These are phyloP conservation scores for Diaporthe longicolla DNA, from an alignment of 2,329 filamentous ascomycete species.

Conservation along the genomic window DNA sequence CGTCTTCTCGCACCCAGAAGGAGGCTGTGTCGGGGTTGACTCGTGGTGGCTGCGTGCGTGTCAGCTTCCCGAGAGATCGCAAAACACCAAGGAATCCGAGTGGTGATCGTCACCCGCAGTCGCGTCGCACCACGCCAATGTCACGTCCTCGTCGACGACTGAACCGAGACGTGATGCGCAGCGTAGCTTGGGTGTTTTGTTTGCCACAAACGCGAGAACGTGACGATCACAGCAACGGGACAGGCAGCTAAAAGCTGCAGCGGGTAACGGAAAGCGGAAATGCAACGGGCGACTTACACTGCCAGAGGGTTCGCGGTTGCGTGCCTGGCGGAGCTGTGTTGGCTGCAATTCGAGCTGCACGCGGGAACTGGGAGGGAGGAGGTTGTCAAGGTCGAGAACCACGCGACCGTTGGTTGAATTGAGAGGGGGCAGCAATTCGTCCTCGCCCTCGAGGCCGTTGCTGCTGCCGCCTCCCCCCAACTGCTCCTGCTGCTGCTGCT, in stretches of 20 bases:
- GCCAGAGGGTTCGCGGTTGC: not conserved
- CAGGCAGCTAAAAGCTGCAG: not conserved
- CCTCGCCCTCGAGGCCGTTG: conserved; percentile 2
- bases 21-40: conserved; percentile 15
- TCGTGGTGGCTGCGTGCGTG: conserved; percentile 1
- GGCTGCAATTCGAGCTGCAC: conserved; percentile 26
- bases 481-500: not conserved
- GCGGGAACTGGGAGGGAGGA: conserved; percentile 26
- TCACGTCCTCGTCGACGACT: not conserved
- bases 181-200: not conserved
- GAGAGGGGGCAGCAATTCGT: conserved; percentile 1
- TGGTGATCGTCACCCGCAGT: conserved; percentile 13
- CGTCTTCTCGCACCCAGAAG: not conserved
- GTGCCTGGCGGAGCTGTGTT: conserved; percentile 10
- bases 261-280: not conserved
- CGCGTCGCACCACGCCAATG: conserved; percentile 11
- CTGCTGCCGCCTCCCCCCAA: not conserved
- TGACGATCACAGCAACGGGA: not conserved
- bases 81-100: conserved; percentile 19
- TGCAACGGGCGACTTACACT: not conserved
- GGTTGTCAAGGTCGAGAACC: not conserved
- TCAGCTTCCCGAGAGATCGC: not conserved
- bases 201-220: not conserved
- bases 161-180: not conserved
- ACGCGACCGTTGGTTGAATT: not conserved